A percentile compares a stretch with the other conserved stretches of the same genome.
phyloP scores from a whole-genome alignment of 345 rosid species.

The Fremontodendron californicum region DNA sequence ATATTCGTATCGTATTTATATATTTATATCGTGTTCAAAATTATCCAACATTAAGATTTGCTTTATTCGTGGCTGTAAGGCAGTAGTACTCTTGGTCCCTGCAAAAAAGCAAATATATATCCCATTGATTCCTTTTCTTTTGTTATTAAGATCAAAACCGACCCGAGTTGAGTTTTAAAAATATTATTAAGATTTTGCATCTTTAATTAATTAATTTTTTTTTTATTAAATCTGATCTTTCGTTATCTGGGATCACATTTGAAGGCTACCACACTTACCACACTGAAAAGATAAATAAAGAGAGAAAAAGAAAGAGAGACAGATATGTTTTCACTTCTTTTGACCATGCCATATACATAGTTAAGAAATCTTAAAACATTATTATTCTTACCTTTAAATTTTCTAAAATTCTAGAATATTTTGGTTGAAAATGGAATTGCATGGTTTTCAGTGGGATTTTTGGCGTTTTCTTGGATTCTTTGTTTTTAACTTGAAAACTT shows the following conservation, averaged over 20 bases:
- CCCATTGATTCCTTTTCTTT: constrained; percentile 21
- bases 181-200: neutral
- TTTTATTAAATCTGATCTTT: neutral
- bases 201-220: neutral
- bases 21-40: neutral
- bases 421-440: constrained; percentile 29
- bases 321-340: neutral
- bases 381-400: neutral
- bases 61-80: constrained; percentile 36
- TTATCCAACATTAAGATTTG: neutral
- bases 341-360: neutral
- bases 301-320: neutral
- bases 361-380: neutral
- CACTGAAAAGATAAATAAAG: neutral
- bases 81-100: constrained; percentile 27
- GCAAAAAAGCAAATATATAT: constrained; percentile 29
- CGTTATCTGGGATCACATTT: neutral
- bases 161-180: neutral
- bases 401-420: neutral
- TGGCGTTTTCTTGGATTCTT: constrained; percentile 39
- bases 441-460: constrained; percentile 41
- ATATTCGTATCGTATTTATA: too few species aligned
- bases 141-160: neutral
- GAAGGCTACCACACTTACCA: neutral
- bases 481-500: constrained; percentile 14